These are phyloP conservation scores for Tricholoma terreum DNA, from an alignment of 768 basidiomycete genomes.

Conservation along the genomic window DNA sequence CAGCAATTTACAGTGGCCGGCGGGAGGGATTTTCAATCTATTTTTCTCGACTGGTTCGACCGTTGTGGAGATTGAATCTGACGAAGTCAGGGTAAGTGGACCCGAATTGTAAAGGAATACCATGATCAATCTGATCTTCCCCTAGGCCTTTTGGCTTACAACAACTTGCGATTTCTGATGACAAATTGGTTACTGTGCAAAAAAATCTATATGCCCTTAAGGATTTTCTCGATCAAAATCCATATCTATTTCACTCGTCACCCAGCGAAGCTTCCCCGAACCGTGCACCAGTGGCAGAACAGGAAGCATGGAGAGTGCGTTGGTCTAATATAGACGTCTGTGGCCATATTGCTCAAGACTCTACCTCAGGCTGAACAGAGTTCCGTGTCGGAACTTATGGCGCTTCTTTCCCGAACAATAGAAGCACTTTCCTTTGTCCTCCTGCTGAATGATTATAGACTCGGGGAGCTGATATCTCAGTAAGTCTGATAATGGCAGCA, in stretches of 20 bases:
- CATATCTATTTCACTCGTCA: conserved; percentile 81
- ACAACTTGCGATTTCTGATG: conserved; percentile 62
- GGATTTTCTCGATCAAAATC: conserved; percentile 76
- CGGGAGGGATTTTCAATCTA: conserved; percentile 87
- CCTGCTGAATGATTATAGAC: conserved; percentile 85
- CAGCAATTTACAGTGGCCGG: conserved; percentile 79
- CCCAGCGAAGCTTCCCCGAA: conserved; percentile 63
- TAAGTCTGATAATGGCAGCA: conserved; percentile 34
- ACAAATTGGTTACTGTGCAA: conserved; percentile 64
- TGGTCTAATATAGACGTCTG: neutral
- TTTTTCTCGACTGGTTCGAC: conserved; percentile 79
- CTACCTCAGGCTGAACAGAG: conserved; percentile 67
- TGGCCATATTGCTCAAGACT: conserved; percentile 9
- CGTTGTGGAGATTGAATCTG: conserved; percentile 84
- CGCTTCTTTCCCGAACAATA: conserved; percentile 78
- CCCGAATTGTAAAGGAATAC: neutral
- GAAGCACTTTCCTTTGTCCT: conserved; percentile 94
- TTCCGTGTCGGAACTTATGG: conserved; percentile 74
- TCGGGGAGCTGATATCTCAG: conserved; percentile 82
- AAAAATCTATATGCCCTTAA: conserved; percentile 76
- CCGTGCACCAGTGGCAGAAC: conserved; percentile 61
- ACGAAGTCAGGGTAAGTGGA: conserved; percentile 55
- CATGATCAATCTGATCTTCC: neutral
- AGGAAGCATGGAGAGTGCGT: conserved; percentile 86
- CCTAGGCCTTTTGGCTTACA: conserved; percentile 44